Evolutionary conservation across 176 grass and related monocot species (phyloP), one percentile per base, ranked within the genome.

Genomic region (Cenchrus purpureus): DNA sequence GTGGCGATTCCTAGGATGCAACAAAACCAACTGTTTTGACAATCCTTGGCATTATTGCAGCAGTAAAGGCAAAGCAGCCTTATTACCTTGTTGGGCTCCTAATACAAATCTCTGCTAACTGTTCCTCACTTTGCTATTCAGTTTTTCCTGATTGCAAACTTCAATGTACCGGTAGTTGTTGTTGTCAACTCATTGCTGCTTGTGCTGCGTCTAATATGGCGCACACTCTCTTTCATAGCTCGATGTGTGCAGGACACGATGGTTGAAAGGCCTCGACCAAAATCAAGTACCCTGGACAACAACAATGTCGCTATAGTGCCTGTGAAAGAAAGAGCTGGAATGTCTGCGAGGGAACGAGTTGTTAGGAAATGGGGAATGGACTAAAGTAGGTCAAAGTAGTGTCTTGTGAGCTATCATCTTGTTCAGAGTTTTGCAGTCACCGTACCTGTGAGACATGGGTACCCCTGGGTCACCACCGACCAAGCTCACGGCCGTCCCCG

Each of bases 61-160:
- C 34, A 76, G 89, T 93, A 81, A 88, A 52, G 19, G 25, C 4
- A 43, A 17, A 53, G 71, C 73, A 67, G 10, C 28, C 40, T 77
- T 64, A 25, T 85, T 52, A 10, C 73, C 1, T 8, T 64, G 8
- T 5, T 25, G 22, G 45, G 6, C 34, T 57, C 43, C 64, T 10
- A 7, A 12, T 50, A 7, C 12, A n/a, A 61, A 48, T 70, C 12
- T 55, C 44, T 73, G 15, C n/a, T 77, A 37, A 84, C 37, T 32
- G 7, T 72, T 65, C 16, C 60, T 69, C 65, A 10, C 48, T 76
- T n/a, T 86, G 15, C 74, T 4, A 79, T 60, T 77, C 90, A 97
- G 95, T 86, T 91, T 86, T 91, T 97, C 79, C 71, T 97, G 76
- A 57, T 95, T 78, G 84, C 95, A 1, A 95, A 97, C 64, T 84